Base-by-base conservation (phyloP, 768 basidiomycete species). In the Amanita phalloides region DNA sequence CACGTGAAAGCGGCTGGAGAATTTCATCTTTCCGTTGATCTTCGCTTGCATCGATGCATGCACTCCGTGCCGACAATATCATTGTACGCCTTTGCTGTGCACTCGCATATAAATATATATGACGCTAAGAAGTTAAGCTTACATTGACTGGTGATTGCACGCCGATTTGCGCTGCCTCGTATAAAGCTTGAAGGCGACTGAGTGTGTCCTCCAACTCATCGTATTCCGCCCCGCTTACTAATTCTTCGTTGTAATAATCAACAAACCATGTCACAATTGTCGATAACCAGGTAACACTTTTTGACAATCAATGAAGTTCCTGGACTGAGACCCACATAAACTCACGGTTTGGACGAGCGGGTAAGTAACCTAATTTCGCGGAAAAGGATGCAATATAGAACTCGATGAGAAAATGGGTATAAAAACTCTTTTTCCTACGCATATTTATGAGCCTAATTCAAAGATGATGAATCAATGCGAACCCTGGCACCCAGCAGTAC, bases 321-420 rank as follows among this genome's bases (percentile, higher is more conserved):
- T 17, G 6, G 45, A 26, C 43, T 4, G 7, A 49, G n/a, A 33
- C 33, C 43, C 8, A 11, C 46, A 23, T 21, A 14, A 25, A 62
- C 79, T 39, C 63, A 86, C 84, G 72, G 62, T 63, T 82, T 86
- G 25, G 82, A 61, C 0, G 84, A 85, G 45, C 77, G 72, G 1
- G 79, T 81, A 5, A 83, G 58, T 4, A 85, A 64, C 48, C 87
- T 68, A 33, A 86, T 75, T 59, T 86, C 81, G 1, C 77, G 70
- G 47, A 89, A 77, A 5, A 90, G 63, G 17, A 77, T 68, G 51
- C 74, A 76, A 48, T 85, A 72, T 21, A 89, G 66, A 45, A 80
- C 66, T 30, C 84, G 68, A 43, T 83, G 81, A 1, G 80, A 78
- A 3, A 73, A 66, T 1, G 85, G 76, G 4, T 84, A 61, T 14